Conservation (phyloP, 2,329 filamentous ascomycete species). For the Monilinia laxa region DNA sequence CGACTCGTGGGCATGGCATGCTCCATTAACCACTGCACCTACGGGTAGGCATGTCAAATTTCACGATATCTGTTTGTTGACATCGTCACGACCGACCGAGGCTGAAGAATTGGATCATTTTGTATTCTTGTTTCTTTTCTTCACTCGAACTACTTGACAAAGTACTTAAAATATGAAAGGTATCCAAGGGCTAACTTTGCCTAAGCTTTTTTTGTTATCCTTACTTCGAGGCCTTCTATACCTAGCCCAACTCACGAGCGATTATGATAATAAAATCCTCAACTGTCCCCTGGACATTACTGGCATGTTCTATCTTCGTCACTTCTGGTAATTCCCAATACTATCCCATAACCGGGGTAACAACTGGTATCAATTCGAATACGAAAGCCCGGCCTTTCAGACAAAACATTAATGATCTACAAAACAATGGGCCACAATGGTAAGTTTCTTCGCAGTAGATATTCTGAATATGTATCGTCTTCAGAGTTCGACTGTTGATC, state of each 20-base stretch:
- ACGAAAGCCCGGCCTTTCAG: conserved; percentile 31
- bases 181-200: not conserved
- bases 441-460: not conserved
- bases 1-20: conserved; percentile 19
- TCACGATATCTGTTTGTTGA: not conserved
- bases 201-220: not conserved
- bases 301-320: conserved; percentile 2
- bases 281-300: not conserved
- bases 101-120: not conserved
- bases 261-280: conserved; percentile 7
- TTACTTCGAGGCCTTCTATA: not conserved
- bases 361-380: conserved; percentile 28
- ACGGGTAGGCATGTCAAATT: not conserved
- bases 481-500: conserved; percentile 7
- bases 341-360: conserved; percentile 28
- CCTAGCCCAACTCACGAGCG: not conserved
- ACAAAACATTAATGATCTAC: conserved; percentile 33
- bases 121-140: not conserved
- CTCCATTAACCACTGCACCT: conserved; percentile 3
- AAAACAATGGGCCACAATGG: conserved; percentile 27
- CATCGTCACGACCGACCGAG: not conserved
- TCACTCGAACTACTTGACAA: not conserved
- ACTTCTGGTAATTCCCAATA: conserved; percentile 13
- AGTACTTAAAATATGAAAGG: conserved; percentile 1
- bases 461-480: conserved; percentile 26